Evolutionary conservation across 306 rosid species (phyloP), one percentile per base, ranked within the genome.

Genomic region (Prunus padus): DNA sequence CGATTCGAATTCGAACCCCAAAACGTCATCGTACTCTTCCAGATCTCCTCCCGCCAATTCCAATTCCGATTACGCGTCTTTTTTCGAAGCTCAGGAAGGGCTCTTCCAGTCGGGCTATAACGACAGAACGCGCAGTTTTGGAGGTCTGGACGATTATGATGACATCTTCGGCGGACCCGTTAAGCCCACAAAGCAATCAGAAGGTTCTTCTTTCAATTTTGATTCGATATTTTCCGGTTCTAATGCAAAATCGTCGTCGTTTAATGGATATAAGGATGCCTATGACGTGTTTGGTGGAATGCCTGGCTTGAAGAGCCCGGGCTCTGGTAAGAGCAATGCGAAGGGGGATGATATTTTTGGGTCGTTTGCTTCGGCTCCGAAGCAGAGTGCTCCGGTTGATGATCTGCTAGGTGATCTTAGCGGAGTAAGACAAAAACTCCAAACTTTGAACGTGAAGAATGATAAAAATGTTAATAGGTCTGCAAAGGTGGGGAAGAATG

Each of bases 221-320:
- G 97, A 90, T 82, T 82, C 89, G 11, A 70, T 91, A 8, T 90
- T 94, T 70, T 62, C 67, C 25, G 88, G 86, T 44, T 80, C 86
- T 64, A 76, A 66, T 82, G 76, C 83, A 26, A 46, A 55, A 19
- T 37, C 83, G 46, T 65, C 91, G 14, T 51, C 83, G 16, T 45
- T 74, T n/a, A 30, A 16, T 45, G 65, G 12, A 49, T 80, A 67
- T 31, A 11, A 25, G 23, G 87, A 82, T 67, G 94, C 40, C 20
- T 82, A 88, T 80, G 99, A 87, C 64, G 70, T 90, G 68, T 92
- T 95, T 84, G 91, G 90, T 73, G 93, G 84, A 73, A 78, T 82
- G 76, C 83, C 88, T 20, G 90, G 84, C 45, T 69, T 77, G 69
- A 80, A 83, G 65, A 78, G 65, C 76, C 42, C 82, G 19, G 80